A percentile compares a stretch with the other conserved stretches of the same genome.
These are phyloP conservation scores for Mortierella sp. DNA, from an alignment of 371 early-diverging fungal species.

Conservation along the genomic window DNA sequence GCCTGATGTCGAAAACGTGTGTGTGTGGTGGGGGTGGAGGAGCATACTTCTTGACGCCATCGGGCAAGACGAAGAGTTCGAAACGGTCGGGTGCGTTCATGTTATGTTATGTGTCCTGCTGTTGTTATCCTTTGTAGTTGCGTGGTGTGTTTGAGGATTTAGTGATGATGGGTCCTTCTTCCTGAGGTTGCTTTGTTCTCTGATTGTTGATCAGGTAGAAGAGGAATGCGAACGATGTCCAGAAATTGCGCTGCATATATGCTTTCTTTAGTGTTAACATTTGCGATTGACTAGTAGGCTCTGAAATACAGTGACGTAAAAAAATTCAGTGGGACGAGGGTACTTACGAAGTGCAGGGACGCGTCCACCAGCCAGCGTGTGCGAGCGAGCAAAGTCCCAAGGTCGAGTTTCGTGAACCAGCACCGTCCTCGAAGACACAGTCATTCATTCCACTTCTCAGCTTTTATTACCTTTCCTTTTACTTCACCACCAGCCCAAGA, in stretches of 20 bases:
- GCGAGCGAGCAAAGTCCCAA: neutral
- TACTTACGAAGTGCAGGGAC: slow-evolving; percentile 7
- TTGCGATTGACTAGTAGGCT: neutral
- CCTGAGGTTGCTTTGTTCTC: neutral
- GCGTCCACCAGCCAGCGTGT: slow-evolving; percentile 17
- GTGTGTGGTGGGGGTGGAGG: neutral
- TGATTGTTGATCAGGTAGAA: slow-evolving; percentile 8
- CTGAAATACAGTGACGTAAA: neutral
- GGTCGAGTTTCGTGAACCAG: neutral
- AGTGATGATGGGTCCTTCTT: neutral
- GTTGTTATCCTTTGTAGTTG: neutral
- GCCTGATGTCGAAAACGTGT: neutral
- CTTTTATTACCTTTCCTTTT: neutral
- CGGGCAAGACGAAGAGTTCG: slow-evolving; percentile 92
- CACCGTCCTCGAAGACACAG: neutral
- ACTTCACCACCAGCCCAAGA: slow-evolving; percentile 5
- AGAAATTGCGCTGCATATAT: slow-evolving; percentile 4
- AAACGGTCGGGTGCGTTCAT: slow-evolving; percentile 96
- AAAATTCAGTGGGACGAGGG: neutral
- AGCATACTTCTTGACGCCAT: slow-evolving; percentile 87
- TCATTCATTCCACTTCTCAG: neutral
- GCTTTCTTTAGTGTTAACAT: neutral
- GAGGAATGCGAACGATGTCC: neutral
- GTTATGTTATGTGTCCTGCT: slow-evolving; percentile 19
- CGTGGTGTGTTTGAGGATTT: neutral